phyloP scores from a whole-genome alignment of 768 basidiomycete genomes.

The Melanogaster broomeanus region DNA sequence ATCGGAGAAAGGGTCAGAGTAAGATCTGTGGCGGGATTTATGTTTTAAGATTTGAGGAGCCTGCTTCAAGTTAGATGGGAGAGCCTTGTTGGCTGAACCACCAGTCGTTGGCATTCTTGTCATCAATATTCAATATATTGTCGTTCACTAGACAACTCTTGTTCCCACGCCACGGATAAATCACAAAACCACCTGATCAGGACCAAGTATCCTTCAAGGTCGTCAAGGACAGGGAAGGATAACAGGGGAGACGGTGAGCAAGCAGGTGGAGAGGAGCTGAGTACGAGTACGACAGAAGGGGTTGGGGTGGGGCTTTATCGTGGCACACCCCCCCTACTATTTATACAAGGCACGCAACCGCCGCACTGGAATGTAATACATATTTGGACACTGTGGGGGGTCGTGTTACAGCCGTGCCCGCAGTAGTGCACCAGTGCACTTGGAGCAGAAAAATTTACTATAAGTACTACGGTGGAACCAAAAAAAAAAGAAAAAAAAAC shows the following conservation, averaged over 20 bases:
- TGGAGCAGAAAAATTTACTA: too few species aligned
- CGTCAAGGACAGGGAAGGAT: conserved; percentile 5
- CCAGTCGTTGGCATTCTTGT: conserved; percentile 10
- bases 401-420: too few species aligned
- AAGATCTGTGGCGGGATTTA: conserved; percentile 43
- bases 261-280: background rate
- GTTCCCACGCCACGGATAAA: conserved; percentile 27
- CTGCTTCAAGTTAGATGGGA: conserved; percentile 25
- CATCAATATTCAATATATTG: too few species aligned
- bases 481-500: background rate
- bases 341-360: conserved; percentile 28
- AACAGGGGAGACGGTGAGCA: background rate
- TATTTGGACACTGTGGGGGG: too few species aligned
- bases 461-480: too few species aligned
- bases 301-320: conserved; percentile 2
- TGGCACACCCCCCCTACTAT: conserved; percentile 11
- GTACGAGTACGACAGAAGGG: conserved; percentile 4
- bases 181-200: background rate
- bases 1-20: conserved; percentile 59
- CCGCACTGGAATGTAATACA: too few species aligned
- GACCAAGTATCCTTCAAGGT: background rate
- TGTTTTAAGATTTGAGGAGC: conserved; percentile 20
- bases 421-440: too few species aligned
- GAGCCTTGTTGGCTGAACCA: conserved; percentile 23
- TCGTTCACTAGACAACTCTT: background rate